These are phyloP conservation scores for Aspergillus brunneoviolaceus DNA, from an alignment of 2,329 filamentous ascomycete genomes.

Conservation along the genomic window DNA sequence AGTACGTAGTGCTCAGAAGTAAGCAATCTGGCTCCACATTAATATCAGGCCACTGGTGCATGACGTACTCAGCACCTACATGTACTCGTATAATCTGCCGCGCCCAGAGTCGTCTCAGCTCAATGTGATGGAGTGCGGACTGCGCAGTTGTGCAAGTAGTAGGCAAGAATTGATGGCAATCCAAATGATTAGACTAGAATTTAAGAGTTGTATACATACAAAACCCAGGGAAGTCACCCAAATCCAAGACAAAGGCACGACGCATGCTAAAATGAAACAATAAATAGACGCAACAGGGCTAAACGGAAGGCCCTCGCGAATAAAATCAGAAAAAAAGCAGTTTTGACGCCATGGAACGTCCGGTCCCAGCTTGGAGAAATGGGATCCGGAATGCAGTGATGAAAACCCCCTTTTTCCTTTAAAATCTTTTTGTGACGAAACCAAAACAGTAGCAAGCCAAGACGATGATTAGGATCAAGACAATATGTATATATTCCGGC, in stretches of 20 bases:
- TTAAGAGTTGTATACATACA: not conserved
- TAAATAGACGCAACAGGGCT: not conserved
- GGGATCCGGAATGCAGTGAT: conserved; percentile 1
- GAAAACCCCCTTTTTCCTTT: not conserved
- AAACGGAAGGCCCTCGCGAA: not conserved
- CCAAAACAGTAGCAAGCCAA: not conserved
- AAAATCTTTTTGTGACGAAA: not conserved
- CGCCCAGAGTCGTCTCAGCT: not conserved
- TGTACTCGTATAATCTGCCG: too few species aligned
- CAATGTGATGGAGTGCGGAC: not conserved
- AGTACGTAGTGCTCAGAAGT: too few species aligned
- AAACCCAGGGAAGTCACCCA: not conserved
- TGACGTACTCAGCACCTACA: not conserved
- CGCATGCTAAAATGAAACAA: not conserved
- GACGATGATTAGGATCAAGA: not conserved
- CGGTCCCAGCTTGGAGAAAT: not conserved
- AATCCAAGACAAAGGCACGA: not conserved
- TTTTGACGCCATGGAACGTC: conserved; percentile 2
- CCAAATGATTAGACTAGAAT: conserved; percentile 6
- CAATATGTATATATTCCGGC: not conserved
- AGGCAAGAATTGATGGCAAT: not conserved
- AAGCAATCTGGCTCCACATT: not conserved
- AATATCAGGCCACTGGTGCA: not conserved
- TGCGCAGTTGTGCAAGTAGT: not conserved
- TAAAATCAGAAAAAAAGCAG: not conserved